Base-by-base conservation (phyloP, 2,329 filamentous ascomycete species). In the Beauveria bassiana region DNA sequence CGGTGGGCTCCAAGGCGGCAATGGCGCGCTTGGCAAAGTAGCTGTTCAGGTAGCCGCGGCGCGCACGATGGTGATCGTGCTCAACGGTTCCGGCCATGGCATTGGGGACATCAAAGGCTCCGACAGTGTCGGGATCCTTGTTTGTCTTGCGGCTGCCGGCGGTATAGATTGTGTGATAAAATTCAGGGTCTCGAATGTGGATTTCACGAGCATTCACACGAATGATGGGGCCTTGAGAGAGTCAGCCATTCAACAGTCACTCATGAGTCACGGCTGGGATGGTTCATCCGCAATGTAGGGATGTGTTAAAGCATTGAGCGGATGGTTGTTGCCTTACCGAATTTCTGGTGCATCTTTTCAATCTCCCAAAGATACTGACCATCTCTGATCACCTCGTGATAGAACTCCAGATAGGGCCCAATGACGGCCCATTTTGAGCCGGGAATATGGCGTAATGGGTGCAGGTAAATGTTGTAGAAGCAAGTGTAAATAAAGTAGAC, bases 131-230 rank as follows among this genome's bases (percentile, higher is more conserved):
- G 12, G 38, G 14, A 22, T 63, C 58, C 28, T 65, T 65, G 38
- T 64, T 52, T 2, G 24, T 38, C 22, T 31, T 62, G 2, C 54
- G 61, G 16, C 7, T 31, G 5, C 55, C 49, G 2, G 46, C 52
- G 12, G 64, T 57, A 46, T 68, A 68, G 9, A 68, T 60, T 18
- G 62, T 60, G 31, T 65, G 55, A 54, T 65, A 66, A 52, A 60
- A 70, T 20, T 67, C 53, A 18, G 68, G 64, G 56, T 71, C 69
- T 34, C 60, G 60, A 63, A 70, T 65, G 43, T 70, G 69, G 16
- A 71, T 22, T 46, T 71, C 68, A 7, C 65, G 61, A 3, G 69
- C 69, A 56, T 65, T 71, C 43, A 71, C 69, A 16, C 70, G 65
- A 49, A 71, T 62, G 52, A 71, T 67, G 2, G 70, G 68, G 26